These are phyloP conservation scores for Cladophialophora carrionii DNA, from an alignment of 2,329 filamentous ascomycete genomes.

Conservation along the genomic window DNA sequence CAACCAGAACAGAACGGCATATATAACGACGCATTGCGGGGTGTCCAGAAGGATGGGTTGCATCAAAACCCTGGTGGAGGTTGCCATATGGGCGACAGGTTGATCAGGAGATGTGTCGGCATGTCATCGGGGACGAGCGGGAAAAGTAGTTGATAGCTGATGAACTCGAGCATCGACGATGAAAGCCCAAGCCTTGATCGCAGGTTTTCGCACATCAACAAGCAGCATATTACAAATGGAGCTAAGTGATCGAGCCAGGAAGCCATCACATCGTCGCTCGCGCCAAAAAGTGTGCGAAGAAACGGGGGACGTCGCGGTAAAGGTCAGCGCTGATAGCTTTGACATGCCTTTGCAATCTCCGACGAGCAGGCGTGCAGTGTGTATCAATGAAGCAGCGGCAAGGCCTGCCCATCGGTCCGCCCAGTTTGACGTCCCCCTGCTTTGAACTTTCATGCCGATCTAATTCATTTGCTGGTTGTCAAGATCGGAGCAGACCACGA, in stretches of 20 bases:
- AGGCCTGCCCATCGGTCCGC: background rate
- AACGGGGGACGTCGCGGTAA: background rate
- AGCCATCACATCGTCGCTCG: background rate
- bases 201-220: background rate
- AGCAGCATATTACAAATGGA: background rate
- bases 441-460: background rate
- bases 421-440: background rate
- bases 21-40: background rate
- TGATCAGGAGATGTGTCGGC: background rate
- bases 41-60: background rate
- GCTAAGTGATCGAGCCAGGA: background rate
- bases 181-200: background rate
- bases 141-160: background rate
- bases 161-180: background rate
- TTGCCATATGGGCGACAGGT: background rate
- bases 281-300: background rate
- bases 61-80: background rate
- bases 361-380: background rate
- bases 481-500: background rate
- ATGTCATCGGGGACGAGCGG: background rate
- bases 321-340: background rate
- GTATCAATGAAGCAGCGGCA: background rate
- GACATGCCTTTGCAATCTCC: background rate
- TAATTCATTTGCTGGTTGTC: background rate
- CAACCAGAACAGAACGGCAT: background rate